phyloP scores from a whole-genome alignment of 2,329 filamentous ascomycete species.

The Arachnomyces sp. region DNA sequence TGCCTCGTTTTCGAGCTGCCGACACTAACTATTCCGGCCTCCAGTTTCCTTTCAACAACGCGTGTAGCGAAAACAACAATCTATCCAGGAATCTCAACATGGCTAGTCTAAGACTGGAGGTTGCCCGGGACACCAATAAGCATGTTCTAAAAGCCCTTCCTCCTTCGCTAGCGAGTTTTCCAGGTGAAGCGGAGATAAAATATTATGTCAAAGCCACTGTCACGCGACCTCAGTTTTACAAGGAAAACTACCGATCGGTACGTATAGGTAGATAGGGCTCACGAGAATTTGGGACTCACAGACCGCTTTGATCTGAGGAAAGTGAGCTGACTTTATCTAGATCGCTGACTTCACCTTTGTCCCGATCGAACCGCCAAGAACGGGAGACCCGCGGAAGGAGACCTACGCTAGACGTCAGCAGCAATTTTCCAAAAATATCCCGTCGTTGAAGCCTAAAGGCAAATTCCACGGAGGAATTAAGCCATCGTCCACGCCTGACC shows the following conservation, averaged over 20 bases:
- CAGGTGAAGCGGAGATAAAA: slow-evolving; percentile 76
- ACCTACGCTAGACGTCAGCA: slow-evolving; percentile 71
- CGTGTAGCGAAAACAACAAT: slow-evolving; percentile 37
- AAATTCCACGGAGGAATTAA: slow-evolving; percentile 51
- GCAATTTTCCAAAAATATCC: slow-evolving; percentile 40
- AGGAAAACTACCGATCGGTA: slow-evolving; percentile 69
- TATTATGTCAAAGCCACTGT: slow-evolving; percentile 97
- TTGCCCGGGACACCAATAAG: slow-evolving; percentile 36
- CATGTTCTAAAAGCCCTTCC: slow-evolving; percentile 84
- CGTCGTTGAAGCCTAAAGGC: slow-evolving; percentile 38
- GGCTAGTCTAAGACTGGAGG: slow-evolving; percentile 37
- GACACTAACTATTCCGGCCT: slow-evolving; percentile 1
- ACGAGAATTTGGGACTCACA: background rate
- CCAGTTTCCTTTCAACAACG: slow-evolving; percentile 44
- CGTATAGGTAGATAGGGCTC: slow-evolving; percentile 8
- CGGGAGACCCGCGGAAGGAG: slow-evolving; percentile 60
- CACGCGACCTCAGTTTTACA: slow-evolving; percentile 77
- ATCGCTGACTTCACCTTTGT: slow-evolving; percentile 68
- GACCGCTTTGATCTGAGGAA: slow-evolving; percentile 8
- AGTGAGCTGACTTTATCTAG: slow-evolving; percentile 20
- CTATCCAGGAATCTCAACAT: slow-evolving; percentile 40
- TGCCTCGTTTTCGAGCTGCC: background rate
- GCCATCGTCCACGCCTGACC: slow-evolving; percentile 20
- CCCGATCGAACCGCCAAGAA: slow-evolving; percentile 81
- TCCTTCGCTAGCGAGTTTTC: slow-evolving; percentile 79